phyloP scores from a whole-genome alignment of 352 stramenopile species.

The Thraustotheca clavata region DNA sequence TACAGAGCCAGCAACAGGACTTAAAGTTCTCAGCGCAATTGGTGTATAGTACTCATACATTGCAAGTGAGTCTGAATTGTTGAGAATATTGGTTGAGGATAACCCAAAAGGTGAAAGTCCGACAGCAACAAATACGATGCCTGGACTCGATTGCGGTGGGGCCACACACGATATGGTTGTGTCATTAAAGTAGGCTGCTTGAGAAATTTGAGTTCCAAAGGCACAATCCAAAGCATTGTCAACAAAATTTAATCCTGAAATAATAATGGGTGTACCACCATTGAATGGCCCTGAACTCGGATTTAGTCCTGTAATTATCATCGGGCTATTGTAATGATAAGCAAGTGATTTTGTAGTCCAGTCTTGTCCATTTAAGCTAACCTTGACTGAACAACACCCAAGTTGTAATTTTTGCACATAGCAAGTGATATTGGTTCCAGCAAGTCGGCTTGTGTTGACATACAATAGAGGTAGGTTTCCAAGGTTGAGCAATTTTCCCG shows the following conservation, averaged over 20 bases:
- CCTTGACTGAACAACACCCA: conserved; percentile 11
- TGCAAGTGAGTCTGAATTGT: not conserved
- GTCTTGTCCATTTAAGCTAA: conserved; percentile 29
- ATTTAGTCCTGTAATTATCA: conserved; percentile 22
- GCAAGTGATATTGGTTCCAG: conserved; percentile 20
- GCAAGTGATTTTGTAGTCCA: conserved; percentile 7
- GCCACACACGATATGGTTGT: not conserved
- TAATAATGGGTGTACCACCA: conserved; percentile 28
- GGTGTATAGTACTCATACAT: conserved; percentile 6
- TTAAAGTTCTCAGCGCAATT: not conserved
- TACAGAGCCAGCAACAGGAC: not conserved
- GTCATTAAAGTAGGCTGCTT: conserved; percentile 6
- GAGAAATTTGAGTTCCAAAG: not conserved
- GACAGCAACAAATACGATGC: conserved; percentile 3
- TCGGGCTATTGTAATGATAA: conserved; percentile 28
- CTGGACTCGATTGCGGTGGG: not conserved
- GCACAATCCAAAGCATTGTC: not conserved
- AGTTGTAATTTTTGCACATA: conserved; percentile 4
- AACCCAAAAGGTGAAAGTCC: conserved; percentile 16
- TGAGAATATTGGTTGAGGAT: conserved; percentile 7
- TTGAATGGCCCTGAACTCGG: conserved; percentile 23
- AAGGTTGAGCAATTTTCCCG: conserved; percentile 12
- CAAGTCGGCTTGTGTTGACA: conserved; percentile 22
- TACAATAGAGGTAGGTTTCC: conserved; percentile 27
- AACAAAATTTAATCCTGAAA: conserved; percentile 22